Evolutionary conservation across 306 rosid genomes (phyloP).

Genomic region (Lathyrus sativus): DNA sequence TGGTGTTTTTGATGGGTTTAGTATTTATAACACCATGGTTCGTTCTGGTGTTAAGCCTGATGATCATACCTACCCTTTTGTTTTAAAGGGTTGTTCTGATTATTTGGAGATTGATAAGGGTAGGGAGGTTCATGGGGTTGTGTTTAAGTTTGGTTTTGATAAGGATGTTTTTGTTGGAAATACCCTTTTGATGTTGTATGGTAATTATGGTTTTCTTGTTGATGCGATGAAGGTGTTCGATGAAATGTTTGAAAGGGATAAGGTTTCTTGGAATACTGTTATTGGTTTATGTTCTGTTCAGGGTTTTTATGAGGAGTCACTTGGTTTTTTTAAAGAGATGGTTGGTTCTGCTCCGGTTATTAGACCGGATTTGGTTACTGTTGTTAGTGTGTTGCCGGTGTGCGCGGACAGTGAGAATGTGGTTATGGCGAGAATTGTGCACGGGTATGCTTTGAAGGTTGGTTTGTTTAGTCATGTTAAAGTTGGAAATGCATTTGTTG

Average conservation of each 20-base stretch:
- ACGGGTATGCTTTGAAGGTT: slow-evolving; percentile 70
- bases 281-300: slow-evolving; percentile 62
- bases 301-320: slow-evolving; percentile 50
- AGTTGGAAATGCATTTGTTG: slow-evolving; percentile 68
- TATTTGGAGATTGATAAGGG: slow-evolving; percentile 57
- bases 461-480: slow-evolving; percentile 64
- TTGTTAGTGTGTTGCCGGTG: slow-evolving; percentile 64
- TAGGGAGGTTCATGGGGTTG: slow-evolving; percentile 71
- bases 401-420: slow-evolving; percentile 60
- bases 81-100: slow-evolving; percentile 71
- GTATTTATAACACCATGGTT: slow-evolving; percentile 68
- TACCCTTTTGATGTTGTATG: slow-evolving; percentile 67
- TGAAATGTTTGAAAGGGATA: slow-evolving; percentile 81
- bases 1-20: slow-evolving; percentile 50
- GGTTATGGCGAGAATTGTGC: slow-evolving; percentile 56
- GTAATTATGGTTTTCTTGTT: slow-evolving; percentile 47
- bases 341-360: slow-evolving; percentile 36
- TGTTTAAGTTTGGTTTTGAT: slow-evolving; percentile 66
- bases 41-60: slow-evolving; percentile 58
- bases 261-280: slow-evolving; percentile 73
- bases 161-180: slow-evolving; percentile 73
- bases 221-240: slow-evolving; percentile 63
- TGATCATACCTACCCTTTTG: slow-evolving; percentile 75
- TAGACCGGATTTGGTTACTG: slow-evolving; percentile 61
- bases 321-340: slow-evolving; percentile 52